A percentile compares a stretch with the other conserved stretches of the same genome.
phyloP scores from a whole-genome alignment of 2,329 filamentous ascomycete genomes.

The Colletotrichum truncatum region DNA sequence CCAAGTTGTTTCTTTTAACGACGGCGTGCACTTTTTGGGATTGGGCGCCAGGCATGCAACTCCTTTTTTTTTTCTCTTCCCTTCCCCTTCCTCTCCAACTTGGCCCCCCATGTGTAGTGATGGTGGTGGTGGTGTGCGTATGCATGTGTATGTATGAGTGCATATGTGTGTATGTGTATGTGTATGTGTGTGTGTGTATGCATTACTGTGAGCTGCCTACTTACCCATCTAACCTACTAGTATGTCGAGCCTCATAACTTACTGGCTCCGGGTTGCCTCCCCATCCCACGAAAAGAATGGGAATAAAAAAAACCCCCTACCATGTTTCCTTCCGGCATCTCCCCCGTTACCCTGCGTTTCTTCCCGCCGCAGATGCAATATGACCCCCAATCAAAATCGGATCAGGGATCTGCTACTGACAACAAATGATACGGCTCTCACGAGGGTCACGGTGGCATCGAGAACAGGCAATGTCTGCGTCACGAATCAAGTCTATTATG shows the following conservation, averaged over 20 bases:
- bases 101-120: no score
- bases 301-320: not conserved
- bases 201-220: no score
- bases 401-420: not conserved
- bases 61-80: not conserved
- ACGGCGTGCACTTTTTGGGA: not conserved
- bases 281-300: not conserved
- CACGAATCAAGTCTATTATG: slow-evolving; percentile 2
- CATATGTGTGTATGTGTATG: not conserved
- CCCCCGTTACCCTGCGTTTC: not conserved
- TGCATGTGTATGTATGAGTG: not conserved
- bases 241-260: not conserved
- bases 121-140: not conserved
- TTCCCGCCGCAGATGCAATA: not conserved
- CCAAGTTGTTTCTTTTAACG: not conserved
- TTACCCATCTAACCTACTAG: no score
- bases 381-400: not conserved
- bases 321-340: not conserved
- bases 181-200: not conserved
- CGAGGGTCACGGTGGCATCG: slow-evolving; percentile 1
- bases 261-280: not conserved
- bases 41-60: not conserved
- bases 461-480: slow-evolving; percentile 2
- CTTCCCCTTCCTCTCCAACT: not conserved
- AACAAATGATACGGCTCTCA: not conserved